Evolutionary conservation across 495 filamentous ascomycete genomes (phyloP), one percentile per base, ranked within the genome.

Genomic region (Melanomma pulvis-pyrius): DNA sequence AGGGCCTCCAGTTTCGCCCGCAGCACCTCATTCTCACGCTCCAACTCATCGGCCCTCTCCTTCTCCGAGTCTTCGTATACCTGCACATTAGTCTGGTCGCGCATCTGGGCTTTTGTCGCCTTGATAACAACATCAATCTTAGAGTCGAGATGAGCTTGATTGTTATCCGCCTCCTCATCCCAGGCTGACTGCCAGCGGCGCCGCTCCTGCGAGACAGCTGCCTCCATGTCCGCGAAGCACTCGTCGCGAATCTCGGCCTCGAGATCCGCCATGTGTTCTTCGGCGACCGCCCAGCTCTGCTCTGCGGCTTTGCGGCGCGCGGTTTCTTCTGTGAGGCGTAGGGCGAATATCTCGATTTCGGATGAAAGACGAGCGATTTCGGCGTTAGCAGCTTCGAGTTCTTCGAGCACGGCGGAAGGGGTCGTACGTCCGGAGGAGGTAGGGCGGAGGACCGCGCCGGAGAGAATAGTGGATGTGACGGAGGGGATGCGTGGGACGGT

Each of bases 211-310:
- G 88, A 86, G 48, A 96, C 79, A 36, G 83, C 82, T 56, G 81
- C 82, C 71, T 98, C 94, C 82, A 96, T 94, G 74, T 97, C 94
- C 1, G 77, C 79, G 72, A 86, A 92, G 66, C 91, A 90, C 68
- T 97, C 93, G 72, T 97, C 94, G n/a, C 94, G 87, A 39, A 97
- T 85, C 13, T 90, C 88, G 74, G 88, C 86, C 72, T 98, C 94
- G 8, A 97, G 81, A 51, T 88, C 85, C 15, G 86, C 74, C 50
- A 87, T 82, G 55, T 84, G 83, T 41, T 91, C 89, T 70, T 92
- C 88, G 64, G 86, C 82, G 2, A 69, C 73, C 25, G 63, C 52
- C 74, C 73, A 76, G 41, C 55, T 63, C 7, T 28, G 50, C 63
- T 79, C 76, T 15, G 75, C 75, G 5, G 66, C 70, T 55, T 62